Conservation (phyloP, 2,329 filamentous ascomycete genomes). For the Lasiodiplodia gonubiensis region DNA sequence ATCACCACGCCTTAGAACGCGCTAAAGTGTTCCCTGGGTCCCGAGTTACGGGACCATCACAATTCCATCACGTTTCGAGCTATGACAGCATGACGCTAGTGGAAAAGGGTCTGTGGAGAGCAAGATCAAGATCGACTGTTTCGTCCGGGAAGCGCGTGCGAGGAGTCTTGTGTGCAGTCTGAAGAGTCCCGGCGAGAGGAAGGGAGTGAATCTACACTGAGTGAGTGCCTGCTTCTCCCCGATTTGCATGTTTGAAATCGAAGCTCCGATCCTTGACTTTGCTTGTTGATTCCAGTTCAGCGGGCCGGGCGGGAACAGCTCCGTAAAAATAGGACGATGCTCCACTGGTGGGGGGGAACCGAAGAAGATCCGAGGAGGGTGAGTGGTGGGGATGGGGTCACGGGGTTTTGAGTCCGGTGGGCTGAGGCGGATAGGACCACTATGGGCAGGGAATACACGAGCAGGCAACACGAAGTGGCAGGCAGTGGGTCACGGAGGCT, state of each 20-base stretch:
- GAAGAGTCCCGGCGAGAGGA: too few species aligned
- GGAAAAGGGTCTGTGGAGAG: not conserved
- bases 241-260: not conserved
- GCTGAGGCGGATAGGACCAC: not conserved
- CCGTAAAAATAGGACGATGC: not conserved
- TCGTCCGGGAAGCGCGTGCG: too few species aligned
- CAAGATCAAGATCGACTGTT: too few species aligned
- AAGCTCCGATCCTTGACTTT: too few species aligned
- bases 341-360: not conserved
- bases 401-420: not conserved
- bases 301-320: not conserved
- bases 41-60: not conserved
- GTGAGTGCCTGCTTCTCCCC: too few species aligned
- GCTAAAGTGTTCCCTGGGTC: too few species aligned
- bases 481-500: not conserved
- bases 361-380: not conserved
- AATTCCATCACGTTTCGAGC: not conserved
- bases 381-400: not conserved
- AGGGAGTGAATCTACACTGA: too few species aligned
- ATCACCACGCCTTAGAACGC: too few species aligned
- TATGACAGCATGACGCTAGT: not conserved
- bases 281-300: too few species aligned
- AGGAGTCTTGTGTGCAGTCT: too few species aligned
- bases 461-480: not conserved
- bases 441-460: conserved; percentile 3